Percentiles rank a stretch among this genome's conserved stretches.
phyloP scores from a whole-genome alignment of 495 filamentous ascomycete genomes.

The Trichoderma virens region DNA sequence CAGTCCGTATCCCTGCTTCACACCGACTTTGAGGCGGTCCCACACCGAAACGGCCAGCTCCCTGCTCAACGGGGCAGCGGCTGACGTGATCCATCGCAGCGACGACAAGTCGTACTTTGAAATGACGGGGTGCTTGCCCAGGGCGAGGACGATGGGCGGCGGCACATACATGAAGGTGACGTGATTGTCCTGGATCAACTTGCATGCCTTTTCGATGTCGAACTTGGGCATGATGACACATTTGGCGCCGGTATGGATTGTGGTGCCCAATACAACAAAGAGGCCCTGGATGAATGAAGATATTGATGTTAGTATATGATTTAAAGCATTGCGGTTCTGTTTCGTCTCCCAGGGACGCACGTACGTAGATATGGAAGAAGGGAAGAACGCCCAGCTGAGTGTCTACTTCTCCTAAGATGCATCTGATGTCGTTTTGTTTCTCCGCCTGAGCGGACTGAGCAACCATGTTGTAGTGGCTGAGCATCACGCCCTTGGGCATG shows the following conservation, averaged over 20 bases:
- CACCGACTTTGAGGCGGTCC: constrained; percentile 60
- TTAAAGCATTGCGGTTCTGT: too few relatives aligned
- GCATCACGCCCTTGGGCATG: constrained; percentile 86
- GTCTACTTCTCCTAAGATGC: constrained; percentile 54
- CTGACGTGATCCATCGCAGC: constrained; percentile 79
- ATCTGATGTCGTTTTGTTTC: constrained; percentile 49
- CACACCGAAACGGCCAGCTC: constrained; percentile 78
- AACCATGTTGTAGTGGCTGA: constrained; percentile 76
- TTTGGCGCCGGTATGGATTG: constrained; percentile 58
- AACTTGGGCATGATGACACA: constrained; percentile 77
- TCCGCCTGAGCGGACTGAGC: constrained; percentile 60
- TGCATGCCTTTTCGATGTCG: constrained; percentile 70
- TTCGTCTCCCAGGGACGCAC: background rate
- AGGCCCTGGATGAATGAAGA: constrained; percentile 18
- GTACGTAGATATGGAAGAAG: constrained; percentile 89
- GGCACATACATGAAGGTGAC: constrained; percentile 78
- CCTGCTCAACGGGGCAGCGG: constrained; percentile 77
- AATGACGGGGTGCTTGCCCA: constrained; percentile 72
- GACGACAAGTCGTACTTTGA: constrained; percentile 71
- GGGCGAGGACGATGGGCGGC: constrained; percentile 73
- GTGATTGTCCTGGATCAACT: constrained; percentile 61
- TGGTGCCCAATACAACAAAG: constrained; percentile 47
- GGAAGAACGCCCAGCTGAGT: constrained; percentile 72
- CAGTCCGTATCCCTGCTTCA: constrained; percentile 55
- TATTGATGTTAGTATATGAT: background rate